These are phyloP conservation scores for Cyamopsis tetragonoloba DNA, from an alignment of 306 rosid species.

Conservation along the genomic window DNA sequence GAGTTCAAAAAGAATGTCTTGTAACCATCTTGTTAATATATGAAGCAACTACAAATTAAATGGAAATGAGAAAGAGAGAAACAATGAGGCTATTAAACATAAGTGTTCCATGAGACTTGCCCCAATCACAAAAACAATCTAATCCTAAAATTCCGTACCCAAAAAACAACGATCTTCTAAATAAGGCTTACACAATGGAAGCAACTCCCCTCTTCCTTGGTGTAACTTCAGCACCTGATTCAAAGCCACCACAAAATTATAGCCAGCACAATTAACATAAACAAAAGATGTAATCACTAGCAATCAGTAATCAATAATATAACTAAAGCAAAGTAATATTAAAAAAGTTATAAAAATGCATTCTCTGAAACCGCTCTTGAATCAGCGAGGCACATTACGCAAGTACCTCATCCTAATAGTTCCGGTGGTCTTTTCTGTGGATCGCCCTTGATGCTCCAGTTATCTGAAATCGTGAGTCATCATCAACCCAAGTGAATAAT, in stretches of 20 bases:
- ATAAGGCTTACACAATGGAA: constrained; percentile 50
- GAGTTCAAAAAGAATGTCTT: constrained; percentile 17
- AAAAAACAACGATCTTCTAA: constrained; percentile 16
- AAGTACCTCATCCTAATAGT: constrained; percentile 97
- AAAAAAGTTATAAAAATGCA: constrained; percentile 26
- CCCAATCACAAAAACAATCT: constrained; percentile 21
- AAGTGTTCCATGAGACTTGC: constrained; percentile 17
- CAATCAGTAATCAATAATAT: no score
- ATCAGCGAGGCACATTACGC: constrained; percentile 92
- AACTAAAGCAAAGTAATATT: background rate
- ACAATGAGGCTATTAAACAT: constrained; percentile 25
- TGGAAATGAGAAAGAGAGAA: constrained; percentile 11
- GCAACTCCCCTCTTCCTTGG: constrained; percentile 95
- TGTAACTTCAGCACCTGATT: constrained; percentile 68
- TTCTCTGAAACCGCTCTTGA: constrained; percentile 99
- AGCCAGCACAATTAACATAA: background rate
- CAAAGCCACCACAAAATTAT: background rate
- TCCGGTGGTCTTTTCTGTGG: constrained; percentile 96
- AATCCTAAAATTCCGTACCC: constrained; percentile 31
- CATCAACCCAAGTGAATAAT: background rate
- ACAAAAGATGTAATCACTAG: background rate
- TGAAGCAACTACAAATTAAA: constrained; percentile 34
- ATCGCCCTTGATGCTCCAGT: constrained; percentile 97
- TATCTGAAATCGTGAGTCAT: constrained; percentile 35
- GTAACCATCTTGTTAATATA: constrained; percentile 30